These are phyloP conservation scores for Pleurotus platypus DNA, from an alignment of 768 basidiomycete genomes.

Conservation along the genomic window DNA sequence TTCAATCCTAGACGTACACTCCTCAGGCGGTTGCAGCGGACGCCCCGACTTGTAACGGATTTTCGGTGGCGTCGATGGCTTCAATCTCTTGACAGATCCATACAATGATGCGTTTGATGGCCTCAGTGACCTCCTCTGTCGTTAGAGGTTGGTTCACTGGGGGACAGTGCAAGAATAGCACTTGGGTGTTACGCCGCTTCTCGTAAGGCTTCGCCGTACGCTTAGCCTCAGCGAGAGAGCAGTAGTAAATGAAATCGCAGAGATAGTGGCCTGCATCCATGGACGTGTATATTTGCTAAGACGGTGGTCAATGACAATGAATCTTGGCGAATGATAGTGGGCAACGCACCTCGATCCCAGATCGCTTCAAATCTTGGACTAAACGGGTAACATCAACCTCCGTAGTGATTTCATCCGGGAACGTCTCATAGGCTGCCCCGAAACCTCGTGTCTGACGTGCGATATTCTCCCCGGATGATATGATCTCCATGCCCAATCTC, in stretches of 20 bases:
- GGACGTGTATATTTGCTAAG: slow-evolving; percentile 65
- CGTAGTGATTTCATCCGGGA: slow-evolving; percentile 55
- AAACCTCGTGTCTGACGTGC: slow-evolving; percentile 39
- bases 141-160: slow-evolving; percentile 62
- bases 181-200: slow-evolving; percentile 40
- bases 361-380: slow-evolving; percentile 50
- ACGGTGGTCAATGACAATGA: slow-evolving; percentile 6
- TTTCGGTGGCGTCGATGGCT: slow-evolving; percentile 20
- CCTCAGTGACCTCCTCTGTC: slow-evolving; percentile 65
- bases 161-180: slow-evolving; percentile 71
- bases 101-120: slow-evolving; percentile 55
- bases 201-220: slow-evolving; percentile 42
- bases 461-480: slow-evolving; percentile 28
- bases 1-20: background rate
- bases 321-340: background rate
- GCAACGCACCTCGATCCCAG: slow-evolving; percentile 42
- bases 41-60: background rate
- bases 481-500: slow-evolving; percentile 34
- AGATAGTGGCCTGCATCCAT: slow-evolving; percentile 76
- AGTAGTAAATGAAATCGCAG: slow-evolving; percentile 76
- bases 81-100: slow-evolving; percentile 52
- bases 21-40: background rate
- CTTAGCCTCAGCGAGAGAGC: slow-evolving; percentile 67
- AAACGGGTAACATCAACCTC: slow-evolving; percentile 57
- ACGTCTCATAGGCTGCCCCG: slow-evolving; percentile 47